Evolutionary conservation across 148 eudicot species (phyloP), one percentile per base, ranked within the genome.

Genomic region (Nepenthes gracilis): DNA sequence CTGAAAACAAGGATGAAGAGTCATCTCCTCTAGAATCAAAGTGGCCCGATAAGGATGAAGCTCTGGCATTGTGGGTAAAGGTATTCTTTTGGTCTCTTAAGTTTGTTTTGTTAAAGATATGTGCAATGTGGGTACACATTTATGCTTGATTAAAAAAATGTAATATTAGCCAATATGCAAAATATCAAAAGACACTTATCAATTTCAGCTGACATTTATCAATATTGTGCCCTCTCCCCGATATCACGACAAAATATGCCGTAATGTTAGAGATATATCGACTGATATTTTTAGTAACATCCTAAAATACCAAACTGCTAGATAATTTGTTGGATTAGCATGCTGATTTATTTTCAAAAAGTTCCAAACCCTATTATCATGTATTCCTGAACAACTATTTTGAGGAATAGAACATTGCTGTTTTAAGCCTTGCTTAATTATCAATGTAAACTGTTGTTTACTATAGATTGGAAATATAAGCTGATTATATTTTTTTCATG

Each of bases 41-140:
- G 63, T 85, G 87, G 79, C 78, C 85, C 1, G 86, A 82, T 60
- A 70, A 60, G 36, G 91, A 81, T 78, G 89, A 84, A 73, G 70
- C 95, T 66, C 66, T 81, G 63, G 81, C 99, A 63, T 88, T 93
- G 64, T 93, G 99, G 99, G 96, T 93, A 40, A 88, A 88, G 99
- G 99, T 93, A 84, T 14, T 62, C 53, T 63, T 70, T 65, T 48
- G 64, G 33, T 68, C 5, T 8, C 64, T 37, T 54, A 54, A 33
- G 54, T 1, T 53, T 33, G 33, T 55, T 23, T 9, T 64, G 3
- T 8, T 4, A 36, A n/a, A n/a, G 4, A 34, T 36, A 15, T 12
- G 23, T 23, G 23, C 23, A 23, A 23, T 23, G 23, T 23, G 23
- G 23, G 23, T 23, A 23, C 23, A 23, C 23, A 23, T 23, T 23